Percentiles rank a stretch among this genome's conserved stretches.
Conservation (phyloP, 768 basidiomycete genomes). For the Naganishia vaughanmartiniae region DNA sequence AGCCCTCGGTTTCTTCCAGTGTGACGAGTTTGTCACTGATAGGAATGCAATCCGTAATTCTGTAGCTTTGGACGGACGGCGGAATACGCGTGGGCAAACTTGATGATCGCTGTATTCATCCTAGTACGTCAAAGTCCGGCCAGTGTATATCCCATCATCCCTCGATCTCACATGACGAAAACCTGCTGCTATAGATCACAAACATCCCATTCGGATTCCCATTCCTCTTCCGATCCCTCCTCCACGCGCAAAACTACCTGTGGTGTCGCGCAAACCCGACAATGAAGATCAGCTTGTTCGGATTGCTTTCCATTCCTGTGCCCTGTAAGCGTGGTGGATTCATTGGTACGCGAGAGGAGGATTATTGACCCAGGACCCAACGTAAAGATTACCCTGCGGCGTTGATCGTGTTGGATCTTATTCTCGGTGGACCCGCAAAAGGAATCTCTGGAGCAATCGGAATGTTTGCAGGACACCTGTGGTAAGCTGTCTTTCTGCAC, state of each 20-base stretch:
- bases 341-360: background rate
- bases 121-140: constrained; percentile 26
- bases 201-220: constrained; percentile 42
- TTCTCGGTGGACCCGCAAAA: constrained; percentile 47
- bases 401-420: constrained; percentile 44
- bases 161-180: background rate
- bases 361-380: background rate
- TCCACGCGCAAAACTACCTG: constrained; percentile 50
- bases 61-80: constrained; percentile 37
- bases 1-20: constrained; percentile 8
- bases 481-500: constrained; percentile 33
- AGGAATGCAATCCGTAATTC: background rate
- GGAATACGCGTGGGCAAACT: constrained; percentile 48
- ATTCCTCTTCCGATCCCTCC: constrained; percentile 49
- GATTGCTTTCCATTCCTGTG: constrained; percentile 48
- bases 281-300: constrained; percentile 49
- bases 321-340: constrained; percentile 41
- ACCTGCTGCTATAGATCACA: constrained; percentile 35
- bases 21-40: background rate
- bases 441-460: constrained; percentile 45
- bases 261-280: constrained; percentile 51
- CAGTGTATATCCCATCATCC: background rate
- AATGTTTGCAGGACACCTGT: constrained; percentile 46
- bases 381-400: constrained; percentile 47
- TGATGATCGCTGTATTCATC: constrained; percentile 44